Evolutionary conservation across 2,329 filamentous ascomycete genomes (phyloP), one percentile per base, ranked within the genome.

Genomic region (Dactylellina leptospora): DNA sequence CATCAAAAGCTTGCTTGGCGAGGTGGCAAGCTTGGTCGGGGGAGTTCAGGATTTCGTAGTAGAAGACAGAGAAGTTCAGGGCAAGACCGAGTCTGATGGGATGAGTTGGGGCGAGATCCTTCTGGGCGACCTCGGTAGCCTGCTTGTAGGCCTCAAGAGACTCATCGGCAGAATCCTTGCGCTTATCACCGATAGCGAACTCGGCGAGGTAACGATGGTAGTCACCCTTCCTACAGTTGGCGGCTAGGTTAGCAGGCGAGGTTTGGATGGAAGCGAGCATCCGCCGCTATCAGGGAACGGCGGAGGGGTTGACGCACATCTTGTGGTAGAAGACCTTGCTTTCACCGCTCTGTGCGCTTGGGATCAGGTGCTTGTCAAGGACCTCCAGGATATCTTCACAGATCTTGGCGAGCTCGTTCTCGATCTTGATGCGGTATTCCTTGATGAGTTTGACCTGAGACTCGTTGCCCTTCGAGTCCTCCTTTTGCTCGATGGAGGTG

Each of bases 241-340:
- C 74, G 22, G 28, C 13, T n/a, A 13, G n/a, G n/a, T n/a, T n/a
- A n/a, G n/a, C n/a, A n/a, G n/a, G n/a, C n/a, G n/a, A n/a, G n/a
- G n/a, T n/a, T n/a, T n/a, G n/a, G n/a, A n/a, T n/a, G n/a, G n/a
- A n/a, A n/a, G n/a, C n/a, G n/a, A n/a, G n/a, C n/a, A n/a, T n/a
- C n/a, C n/a, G n/a, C n/a, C n/a, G n/a, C n/a, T n/a, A 10, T 28
- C 23, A 13, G 6, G 23, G 28, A 4, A 2, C 28, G 5, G 42
- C 18, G 20, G 11, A 27, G 25, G 25, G 11, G 13, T 16, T 13
- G 5, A 86, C 91, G 78, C 85, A 97, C 93, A 97, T 97, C 89
- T 97, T 97, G 90, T 97, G 93, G 86, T 97, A 97, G 84, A 97
- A 97, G 81, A 97, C 93, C 89, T 97, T 97, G 82, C 92, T 96